Evolutionary conservation across 257 asterid genomes (phyloP), one percentile per base, ranked within the genome.

Genomic region (Primulina tabacum): DNA sequence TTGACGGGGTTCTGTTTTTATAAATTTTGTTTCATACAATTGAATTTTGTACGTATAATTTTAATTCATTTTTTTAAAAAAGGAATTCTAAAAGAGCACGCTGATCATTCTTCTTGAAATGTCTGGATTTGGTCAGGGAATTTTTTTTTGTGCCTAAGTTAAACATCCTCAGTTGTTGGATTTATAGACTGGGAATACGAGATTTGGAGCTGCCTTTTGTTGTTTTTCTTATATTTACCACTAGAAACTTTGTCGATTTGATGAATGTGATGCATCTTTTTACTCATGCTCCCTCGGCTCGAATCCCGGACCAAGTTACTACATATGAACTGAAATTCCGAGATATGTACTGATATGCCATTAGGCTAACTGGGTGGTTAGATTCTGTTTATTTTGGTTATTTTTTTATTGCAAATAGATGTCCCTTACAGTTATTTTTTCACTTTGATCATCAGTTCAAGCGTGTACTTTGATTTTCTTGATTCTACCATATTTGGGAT

Each of bases 181-280:
- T 57, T 5, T 20, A 71, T 71, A 64, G 57, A 8, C 20, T 16
- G 5, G 56, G 56, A 50, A 50, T 5, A 50, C 14, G 21, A 8
- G 20, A 50, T 55, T 68, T 60, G 67, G 58, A 65, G 57, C 63
- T 78, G 43, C 32, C 62, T 60, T 63, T 50, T 50, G 56, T 16
- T 50, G 56, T 14, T 20, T 14, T 16, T 16, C 8, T 50, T 50
- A 16, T 1, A 16, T 50, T 50, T 16, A 16, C 20, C 8, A 16
- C 56, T 50, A 1, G 56, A 50, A 50, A 50, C 20, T 50, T 50
- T 50, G 20, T 16, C 8, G 56, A 16, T 4, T 50, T 16, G 56
- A 50, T 14, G 20, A 16, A 50, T 50, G 56, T 50, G 56, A 20
- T 50, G 18, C 56, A 14, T 50, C 43, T 16, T 47, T 50, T 16